Base-by-base conservation (phyloP, 208 protist species). In the Wallacemonas rigidus region DNA sequence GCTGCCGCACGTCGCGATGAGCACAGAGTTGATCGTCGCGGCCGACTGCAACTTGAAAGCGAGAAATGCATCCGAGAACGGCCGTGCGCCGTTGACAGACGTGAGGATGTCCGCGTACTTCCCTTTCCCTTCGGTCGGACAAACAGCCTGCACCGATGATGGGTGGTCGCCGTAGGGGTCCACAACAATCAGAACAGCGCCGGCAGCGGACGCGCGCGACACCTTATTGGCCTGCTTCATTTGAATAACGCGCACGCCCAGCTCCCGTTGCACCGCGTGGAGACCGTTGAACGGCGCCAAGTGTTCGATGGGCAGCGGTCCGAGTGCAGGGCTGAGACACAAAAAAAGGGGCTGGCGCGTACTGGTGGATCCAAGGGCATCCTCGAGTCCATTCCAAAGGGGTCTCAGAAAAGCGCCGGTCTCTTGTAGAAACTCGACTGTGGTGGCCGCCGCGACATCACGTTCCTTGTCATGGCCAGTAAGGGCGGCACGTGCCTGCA, bases 301-400 rank as follows among this genome's bases (percentile, higher is more conserved):
- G 38, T 87, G 82, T 72, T 96, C 92, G 39, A 93, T 55, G 1
- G 92, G 88, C 14, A 92, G 81, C 5, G 77, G 48, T 43, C 93
- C 88, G 57, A 96, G 62, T 36, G 79, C n/a, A 3, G 89, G 81
- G 50, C 86, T 82, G 3, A 96, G 76, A 50, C 89, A 94, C 9
- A 96, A 80, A 71, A 87, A 89, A 38, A 94, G 70, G 4, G 79
- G 62, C 26, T 80, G 74, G 51, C 81, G 86, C 12, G 74, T 71
- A 15, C 76, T 71, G 17, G 79, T 79, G 39, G 65, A 74, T 11
- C 72, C 56, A 1, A 94, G 48, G 4, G 76, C 40, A 2, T 78
- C 68, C 3, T 60, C 64, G 53, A 93, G 88, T 43, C 85, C 84
- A 3, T 38, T 76, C 75, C 81, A 82, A 17, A 92, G 77, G 11